Base-by-base conservation (phyloP, 495 filamentous ascomycete species). In the Hypoxylon cercidicola region DNA sequence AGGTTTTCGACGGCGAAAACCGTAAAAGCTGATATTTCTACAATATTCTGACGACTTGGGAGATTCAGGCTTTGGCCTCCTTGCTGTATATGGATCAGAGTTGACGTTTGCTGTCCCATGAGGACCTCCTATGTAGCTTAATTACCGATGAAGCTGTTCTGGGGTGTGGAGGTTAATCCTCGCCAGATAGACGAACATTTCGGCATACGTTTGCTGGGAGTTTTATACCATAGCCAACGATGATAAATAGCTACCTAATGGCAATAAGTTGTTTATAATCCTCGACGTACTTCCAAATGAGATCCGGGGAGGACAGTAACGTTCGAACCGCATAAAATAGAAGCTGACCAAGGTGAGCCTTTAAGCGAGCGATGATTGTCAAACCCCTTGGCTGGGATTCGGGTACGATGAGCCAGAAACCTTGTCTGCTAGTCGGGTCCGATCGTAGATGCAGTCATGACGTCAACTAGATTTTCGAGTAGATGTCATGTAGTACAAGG, bases 361-460 rank as follows among this genome's bases (percentile, higher is more conserved):
- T n/a, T n/a, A n/a, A n/a, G n/a, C n/a, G n/a, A n/a, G n/a, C n/a
- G n/a, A n/a, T n/a, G n/a, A n/a, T n/a, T n/a, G n/a, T n/a, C n/a
- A n/a, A n/a, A n/a, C n/a, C n/a, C n/a, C n/a, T n/a, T n/a, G n/a
- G n/a, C n/a, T n/a, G n/a, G n/a, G n/a, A n/a, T n/a, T n/a, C n/a
- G n/a, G n/a, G n/a, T n/a, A n/a, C n/a, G n/a, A n/a, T n/a, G 23
- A 25, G 23, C 23, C 23, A 5, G 5, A 25, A 25, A 25, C 23
- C 23, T 25, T 25, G 5, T 25, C 23, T 32, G 30, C 30, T 32
- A 10, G 30, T 44, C 10, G 8, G 11, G 2, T 19, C 28, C 48
- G 46, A 51, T 60, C 18, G 39, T 19, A 18, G 30, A 11, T 11
- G 7, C 9, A n/a, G 28, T 54, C 28, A 47, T 53, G 41, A 47